Base-by-base conservation (phyloP, 768 basidiomycete genomes). In the Gymnopilus dilepis region DNA sequence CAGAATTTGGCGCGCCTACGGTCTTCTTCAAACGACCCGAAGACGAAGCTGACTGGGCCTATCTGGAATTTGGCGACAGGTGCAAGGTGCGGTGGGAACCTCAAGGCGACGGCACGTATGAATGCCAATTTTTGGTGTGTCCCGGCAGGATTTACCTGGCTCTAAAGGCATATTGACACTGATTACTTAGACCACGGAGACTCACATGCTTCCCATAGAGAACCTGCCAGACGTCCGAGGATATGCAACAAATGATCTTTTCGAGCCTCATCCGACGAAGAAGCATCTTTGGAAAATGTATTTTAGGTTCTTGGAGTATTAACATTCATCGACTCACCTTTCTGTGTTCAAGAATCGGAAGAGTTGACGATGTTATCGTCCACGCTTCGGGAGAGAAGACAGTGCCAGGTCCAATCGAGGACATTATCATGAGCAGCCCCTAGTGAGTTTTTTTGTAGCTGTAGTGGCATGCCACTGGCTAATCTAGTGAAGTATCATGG, bases 221-320 rank as follows among this genome's bases (percentile, higher is more conserved):
- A 81, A 84, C 47, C 42, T 78, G 17, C 48, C 62, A 4, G 75
- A 76, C 58, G 70, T 70, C 4, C 65, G 62, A 41, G 82, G 82
- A 6, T 83, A 82, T 54, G 75, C 75, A 1, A 82, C 78, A 11
- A 75, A 74, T 2, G 83, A 84, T 66, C 67, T 82, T 2, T 81
- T 80, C 61, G 61, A 73, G 47, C 73, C 69, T 19, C 83, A 84
- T 62, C 80, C 83, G 0, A 78, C 74, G 12, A 77, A 80, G 28
- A 55, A 73, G 4, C 67, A 75, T 17, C 63, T 81, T 5, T 85
- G 78, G 73, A 82, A 74, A 68, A 69, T 82, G 80, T 82, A 55
- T 12, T n/a, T n/a, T n/a, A n/a, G n/a, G n/a, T n/a, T n/a, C n/a
- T n/a, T n/a, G n/a, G n/a, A n/a, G 74, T 68, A 2, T 8, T 34